Evolutionary conservation across 2,329 filamentous ascomycete species (phyloP), one percentile per base, ranked within the genome.

Genomic region (Alternaria consortialis): DNA sequence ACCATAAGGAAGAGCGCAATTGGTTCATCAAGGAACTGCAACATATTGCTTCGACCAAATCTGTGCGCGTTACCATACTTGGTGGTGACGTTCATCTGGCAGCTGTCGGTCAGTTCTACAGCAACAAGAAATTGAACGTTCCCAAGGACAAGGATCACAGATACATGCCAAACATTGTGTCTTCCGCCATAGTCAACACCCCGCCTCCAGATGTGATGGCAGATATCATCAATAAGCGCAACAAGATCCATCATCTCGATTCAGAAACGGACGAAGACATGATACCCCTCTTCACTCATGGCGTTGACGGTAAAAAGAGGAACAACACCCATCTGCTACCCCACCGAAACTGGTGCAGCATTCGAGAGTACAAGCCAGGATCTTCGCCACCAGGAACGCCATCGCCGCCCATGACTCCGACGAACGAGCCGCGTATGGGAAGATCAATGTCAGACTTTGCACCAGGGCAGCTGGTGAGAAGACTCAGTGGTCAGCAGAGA

Each of bases 141-240:
- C 83, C 91, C 3, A 98, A 97, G 78, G 92, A 98, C 80, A 89
- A 89, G 67, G 95, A 99, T 76, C 94, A 95, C 73, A 87, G 95
- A 63, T 99, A 99, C 76, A 99, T 99, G 91, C 92, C 93, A 5
- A 99, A 99, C 72, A 82, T 99, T 61, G 89, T 98, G 68, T 96
- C 93, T 1, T 97, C 94, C 0, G 93, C 94, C 12, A 98, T 99
- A 74, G 94, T 91, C 70, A 97, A 99, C 75, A 89, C 91, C 13
- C 95, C 96, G 5, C 92, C 94, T 17, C 91, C 94, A 0, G 91
- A 95, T 53, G 83, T 96, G 73, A 86, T 98, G 82, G 93, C 93
- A 5, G 94, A 99, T 77, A 87, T 97, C 53, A 85, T 99, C 62
- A 97, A 98, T 82, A 95, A 91, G 82, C 88, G 95, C 29, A 97